Percentiles rank a stretch among this genome's conserved stretches.
These are phyloP conservation scores for Phytomonas serpens DNA, from an alignment of 208 protist species.

Conservation along the genomic window DNA sequence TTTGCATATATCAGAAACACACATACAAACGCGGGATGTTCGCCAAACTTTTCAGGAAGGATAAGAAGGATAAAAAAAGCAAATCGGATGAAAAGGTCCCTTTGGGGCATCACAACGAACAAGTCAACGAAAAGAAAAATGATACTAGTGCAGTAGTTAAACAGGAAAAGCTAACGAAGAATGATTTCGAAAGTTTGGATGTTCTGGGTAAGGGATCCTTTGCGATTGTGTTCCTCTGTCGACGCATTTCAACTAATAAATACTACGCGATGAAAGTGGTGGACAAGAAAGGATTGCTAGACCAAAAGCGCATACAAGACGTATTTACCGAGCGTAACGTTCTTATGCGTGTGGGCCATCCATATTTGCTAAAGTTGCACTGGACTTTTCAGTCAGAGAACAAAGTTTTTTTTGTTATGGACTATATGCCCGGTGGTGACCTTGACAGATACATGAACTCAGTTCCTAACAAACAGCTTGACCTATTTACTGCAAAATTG, in stretches of 20 bases:
- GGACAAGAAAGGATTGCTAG: constrained; percentile 85
- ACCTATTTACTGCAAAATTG: constrained; percentile 81
- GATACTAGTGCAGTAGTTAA: constrained; percentile 13
- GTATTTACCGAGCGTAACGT: constrained; percentile 92
- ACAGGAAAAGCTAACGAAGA: constrained; percentile 81
- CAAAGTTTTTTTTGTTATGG: constrained; percentile 94
- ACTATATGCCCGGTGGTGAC: constrained; percentile 94
- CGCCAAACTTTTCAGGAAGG: constrained; percentile 76
- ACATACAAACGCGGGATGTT: constrained; percentile 56
- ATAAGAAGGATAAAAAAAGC: constrained; percentile 84
- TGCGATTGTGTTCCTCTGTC: constrained; percentile 92
- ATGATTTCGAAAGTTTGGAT: constrained; percentile 90
- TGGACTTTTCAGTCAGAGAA: constrained; percentile 96
- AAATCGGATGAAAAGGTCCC: constrained; percentile 28
- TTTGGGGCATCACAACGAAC: constrained; percentile 6
- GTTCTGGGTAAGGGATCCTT: constrained; percentile 94
- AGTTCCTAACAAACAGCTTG: constrained; percentile 75
- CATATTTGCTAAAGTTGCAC: constrained; percentile 92
- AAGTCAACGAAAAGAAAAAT: constrained; percentile 24
- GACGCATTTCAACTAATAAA: constrained; percentile 79
- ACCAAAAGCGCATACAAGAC: constrained; percentile 88
- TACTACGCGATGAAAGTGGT: constrained; percentile 95
- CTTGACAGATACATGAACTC: constrained; percentile 91
- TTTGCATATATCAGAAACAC: background rate
- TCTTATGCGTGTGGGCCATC: constrained; percentile 89